phyloP scores from a whole-genome alignment of 148 eudicot species.

The Rhododendron williamsianum region DNA sequence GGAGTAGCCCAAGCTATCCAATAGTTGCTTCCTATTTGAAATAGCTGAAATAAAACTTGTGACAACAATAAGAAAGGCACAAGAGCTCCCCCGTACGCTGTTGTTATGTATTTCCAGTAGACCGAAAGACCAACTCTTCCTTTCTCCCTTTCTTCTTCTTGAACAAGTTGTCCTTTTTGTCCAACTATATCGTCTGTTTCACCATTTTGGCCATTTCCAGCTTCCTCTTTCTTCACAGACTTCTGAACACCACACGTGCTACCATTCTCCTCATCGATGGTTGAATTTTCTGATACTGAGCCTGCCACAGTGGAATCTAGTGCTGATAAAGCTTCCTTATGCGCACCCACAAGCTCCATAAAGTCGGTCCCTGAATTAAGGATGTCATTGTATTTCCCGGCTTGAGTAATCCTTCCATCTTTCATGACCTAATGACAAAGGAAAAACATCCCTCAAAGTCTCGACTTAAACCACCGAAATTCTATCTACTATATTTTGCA shows the following conservation, averaged over 20 bases:
- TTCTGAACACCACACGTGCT: neutral
- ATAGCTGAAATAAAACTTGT: constrained; percentile 41
- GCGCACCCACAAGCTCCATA: constrained; percentile 58
- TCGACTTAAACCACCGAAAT: neutral
- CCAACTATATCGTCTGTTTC: constrained; percentile 18
- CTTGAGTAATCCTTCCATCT: constrained; percentile 51
- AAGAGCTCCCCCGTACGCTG: constrained; percentile 52
- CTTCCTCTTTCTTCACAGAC: constrained; percentile 17
- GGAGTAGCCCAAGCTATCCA: constrained; percentile 77
- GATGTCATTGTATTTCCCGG: constrained; percentile 49
- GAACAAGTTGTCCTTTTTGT: constrained; percentile 46
- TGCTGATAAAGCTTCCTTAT: constrained; percentile 46
- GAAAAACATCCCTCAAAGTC: neutral
- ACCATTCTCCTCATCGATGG: constrained; percentile 5
- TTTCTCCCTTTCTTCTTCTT: constrained; percentile 64
- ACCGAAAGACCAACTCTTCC: constrained; percentile 51
- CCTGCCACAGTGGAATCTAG: constrained; percentile 29
- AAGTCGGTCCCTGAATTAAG: constrained; percentile 49
- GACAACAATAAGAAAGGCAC: constrained; percentile 45
- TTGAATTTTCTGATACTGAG: neutral
- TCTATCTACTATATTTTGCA: neutral
- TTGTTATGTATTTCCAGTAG: constrained; percentile 57
- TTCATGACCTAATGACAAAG: constrained; percentile 41
- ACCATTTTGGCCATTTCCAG: constrained; percentile 14
- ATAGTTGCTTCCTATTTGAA: constrained; percentile 55